Evolutionary conservation across 306 rosid species (phyloP).

Genomic region (Gleditsia sinensis): DNA sequence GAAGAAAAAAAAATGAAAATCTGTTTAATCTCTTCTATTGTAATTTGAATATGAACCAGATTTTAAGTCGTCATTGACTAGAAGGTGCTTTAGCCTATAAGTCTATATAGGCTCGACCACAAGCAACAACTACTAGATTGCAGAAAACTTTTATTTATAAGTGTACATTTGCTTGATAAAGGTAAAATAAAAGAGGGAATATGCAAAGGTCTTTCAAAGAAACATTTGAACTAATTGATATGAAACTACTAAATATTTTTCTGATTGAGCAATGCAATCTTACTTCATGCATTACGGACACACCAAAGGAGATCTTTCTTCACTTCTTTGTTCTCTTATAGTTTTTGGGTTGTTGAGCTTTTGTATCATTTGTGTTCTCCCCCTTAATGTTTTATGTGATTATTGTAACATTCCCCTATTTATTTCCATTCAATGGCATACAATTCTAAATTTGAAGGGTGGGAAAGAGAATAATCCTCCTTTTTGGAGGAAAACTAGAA

Average conservation of each 20-base stretch:
- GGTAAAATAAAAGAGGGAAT: constrained; percentile 18
- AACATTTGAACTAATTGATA: constrained; percentile 4
- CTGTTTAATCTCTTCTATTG: neutral
- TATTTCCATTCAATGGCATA: too few relatives aligned
- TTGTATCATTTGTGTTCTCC: constrained; percentile 27
- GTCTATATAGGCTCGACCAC: constrained; percentile 48
- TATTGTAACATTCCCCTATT: too few relatives aligned
- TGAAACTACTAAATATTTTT: neutral
- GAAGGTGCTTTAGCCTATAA: constrained; percentile 28
- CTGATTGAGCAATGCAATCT: constrained; percentile 27
- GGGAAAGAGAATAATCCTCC: too few relatives aligned
- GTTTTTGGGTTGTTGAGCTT: constrained; percentile 23
- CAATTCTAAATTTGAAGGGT: too few relatives aligned
- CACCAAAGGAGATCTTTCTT: constrained; percentile 7
- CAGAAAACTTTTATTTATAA: constrained; percentile 4
- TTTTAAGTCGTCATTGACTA: constrained; percentile 33
- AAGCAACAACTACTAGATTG: constrained; percentile 25
- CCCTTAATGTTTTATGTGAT: too few relatives aligned
- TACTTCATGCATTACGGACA: constrained; percentile 37
- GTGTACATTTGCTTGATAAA: neutral
- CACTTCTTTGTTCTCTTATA: neutral
- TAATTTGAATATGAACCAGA: constrained; percentile 32
- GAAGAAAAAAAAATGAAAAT: constrained; percentile 7
- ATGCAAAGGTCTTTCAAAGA: neutral
- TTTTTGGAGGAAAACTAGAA: too few relatives aligned